phyloP scores from a whole-genome alignment of 148 eudicot genomes.

The Mesembryanthemum crystallinum region DNA sequence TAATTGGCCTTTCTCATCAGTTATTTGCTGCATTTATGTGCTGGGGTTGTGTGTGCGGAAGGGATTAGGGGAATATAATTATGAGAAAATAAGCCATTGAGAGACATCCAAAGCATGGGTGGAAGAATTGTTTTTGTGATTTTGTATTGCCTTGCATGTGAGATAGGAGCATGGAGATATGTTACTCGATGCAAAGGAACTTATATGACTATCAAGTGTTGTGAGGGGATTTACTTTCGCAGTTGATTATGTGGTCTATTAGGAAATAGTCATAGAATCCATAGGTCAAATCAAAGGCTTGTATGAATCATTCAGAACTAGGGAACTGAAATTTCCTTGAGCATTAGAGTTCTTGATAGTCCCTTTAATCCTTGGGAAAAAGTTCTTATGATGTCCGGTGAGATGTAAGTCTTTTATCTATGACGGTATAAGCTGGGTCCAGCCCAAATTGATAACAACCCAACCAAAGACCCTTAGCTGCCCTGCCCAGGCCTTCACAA shows the following conservation, averaged over 20 bases:
- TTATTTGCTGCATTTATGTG: neutral
- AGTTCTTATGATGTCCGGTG: neutral
- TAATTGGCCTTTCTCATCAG: slow-evolving; percentile 10
- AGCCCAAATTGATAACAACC: too few relatives aligned
- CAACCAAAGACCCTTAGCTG: too few relatives aligned
- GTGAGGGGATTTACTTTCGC: neutral
- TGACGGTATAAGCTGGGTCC: too few relatives aligned
- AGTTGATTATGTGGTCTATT: neutral
- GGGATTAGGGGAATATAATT: neutral
- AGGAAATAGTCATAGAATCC: neutral
- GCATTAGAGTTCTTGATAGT: neutral
- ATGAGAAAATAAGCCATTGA: neutral
- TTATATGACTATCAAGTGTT: neutral
- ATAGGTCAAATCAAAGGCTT: neutral
- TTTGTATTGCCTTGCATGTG: neutral
- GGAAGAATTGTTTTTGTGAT: neutral
- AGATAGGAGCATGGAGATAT: neutral
- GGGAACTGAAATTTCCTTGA: neutral
- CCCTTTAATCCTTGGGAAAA: neutral
- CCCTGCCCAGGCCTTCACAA: too few relatives aligned
- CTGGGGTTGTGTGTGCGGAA: neutral
- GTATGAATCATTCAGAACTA: neutral
- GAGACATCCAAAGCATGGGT: neutral
- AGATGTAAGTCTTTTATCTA: neutral
- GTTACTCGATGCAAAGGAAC: neutral